These are phyloP conservation scores for Aspergillus viridinutans DNA, from an alignment of 2,329 filamentous ascomycete species.

Conservation along the genomic window DNA sequence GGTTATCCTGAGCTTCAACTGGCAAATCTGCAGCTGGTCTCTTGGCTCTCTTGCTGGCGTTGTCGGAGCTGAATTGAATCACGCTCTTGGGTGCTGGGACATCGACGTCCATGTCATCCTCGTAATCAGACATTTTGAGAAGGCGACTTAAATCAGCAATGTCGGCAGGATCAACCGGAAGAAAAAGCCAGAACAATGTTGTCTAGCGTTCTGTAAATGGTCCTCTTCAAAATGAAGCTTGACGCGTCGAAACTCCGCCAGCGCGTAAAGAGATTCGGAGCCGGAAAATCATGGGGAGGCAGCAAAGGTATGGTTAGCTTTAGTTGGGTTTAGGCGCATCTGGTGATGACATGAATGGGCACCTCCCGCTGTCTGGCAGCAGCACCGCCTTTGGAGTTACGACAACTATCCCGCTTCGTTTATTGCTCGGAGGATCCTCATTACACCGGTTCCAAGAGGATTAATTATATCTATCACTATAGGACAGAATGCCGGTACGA, in stretches of 20 bases:
- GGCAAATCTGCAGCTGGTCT: constrained; percentile 88
- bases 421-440: constrained; percentile 9
- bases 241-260: constrained; percentile 27
- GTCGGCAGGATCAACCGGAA: background rate
- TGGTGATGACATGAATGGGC: constrained; percentile 25
- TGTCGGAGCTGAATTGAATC: constrained; percentile 69
- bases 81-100: constrained; percentile 45
- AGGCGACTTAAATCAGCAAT: background rate
- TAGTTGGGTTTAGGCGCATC: constrained; percentile 3
- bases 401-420: constrained; percentile 5
- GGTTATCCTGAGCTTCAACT: constrained; percentile 84
- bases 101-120: constrained; percentile 68
- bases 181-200: background rate
- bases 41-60: constrained; percentile 74
- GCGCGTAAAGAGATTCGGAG: constrained; percentile 41
- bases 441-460: constrained; percentile 20
- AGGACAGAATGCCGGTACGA: constrained; percentile 46
- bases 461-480: constrained; percentile 1
- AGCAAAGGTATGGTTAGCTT: constrained; percentile 10
- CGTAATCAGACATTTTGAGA: constrained; percentile 50
- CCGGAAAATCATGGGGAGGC: constrained; percentile 32
- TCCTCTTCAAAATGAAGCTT: background rate
- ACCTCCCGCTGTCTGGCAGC: constrained; percentile 12
- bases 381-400: constrained; percentile 14
- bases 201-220: background rate